Percentiles rank a stretch among this genome's conserved stretches.
Conservation (phyloP, 208 protist genomes). For the Leptomonas pyrrhocoris region DNA sequence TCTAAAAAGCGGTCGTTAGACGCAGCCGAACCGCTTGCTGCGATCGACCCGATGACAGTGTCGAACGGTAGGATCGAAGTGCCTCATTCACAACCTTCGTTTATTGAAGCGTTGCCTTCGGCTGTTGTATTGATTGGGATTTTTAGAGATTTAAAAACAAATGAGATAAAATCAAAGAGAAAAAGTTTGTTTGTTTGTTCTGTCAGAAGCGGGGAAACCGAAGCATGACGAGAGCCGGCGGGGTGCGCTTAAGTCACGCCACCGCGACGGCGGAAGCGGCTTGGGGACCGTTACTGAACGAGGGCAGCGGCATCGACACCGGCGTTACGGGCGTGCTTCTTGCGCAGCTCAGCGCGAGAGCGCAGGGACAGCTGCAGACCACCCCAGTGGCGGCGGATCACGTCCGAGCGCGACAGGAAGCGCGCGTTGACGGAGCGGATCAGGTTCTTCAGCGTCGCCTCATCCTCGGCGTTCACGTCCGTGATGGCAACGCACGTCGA, state of each 20-base stretch:
- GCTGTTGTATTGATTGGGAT: background rate
- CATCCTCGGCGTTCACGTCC: constrained; percentile 95
- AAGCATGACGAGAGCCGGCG: constrained; percentile 2
- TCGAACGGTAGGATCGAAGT: too few species aligned
- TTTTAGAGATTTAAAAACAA: constrained; percentile 17
- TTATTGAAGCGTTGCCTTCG: too few species aligned
- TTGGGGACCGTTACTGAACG: constrained; percentile 9
- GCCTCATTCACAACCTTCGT: too few species aligned
- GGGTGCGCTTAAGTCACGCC: background rate
- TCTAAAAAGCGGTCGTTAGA: too few species aligned
- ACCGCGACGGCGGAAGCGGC: background rate
- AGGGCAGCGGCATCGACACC: constrained; percentile 49
- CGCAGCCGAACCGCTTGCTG: too few species aligned
- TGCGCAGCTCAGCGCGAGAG: constrained; percentile 79
- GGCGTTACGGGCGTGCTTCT: constrained; percentile 78
- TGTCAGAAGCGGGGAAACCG: constrained; percentile 17
- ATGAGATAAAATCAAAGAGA: constrained; percentile 26
- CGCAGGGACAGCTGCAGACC: constrained; percentile 89
- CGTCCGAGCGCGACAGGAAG: constrained; percentile 94
- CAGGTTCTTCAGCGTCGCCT: constrained; percentile 92
- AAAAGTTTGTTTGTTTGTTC: constrained; percentile 15
- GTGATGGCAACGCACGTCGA: constrained; percentile 96
- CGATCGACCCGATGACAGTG: too few species aligned
- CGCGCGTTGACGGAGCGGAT: constrained; percentile 90
- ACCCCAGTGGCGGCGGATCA: constrained; percentile 94